Percentiles rank a stretch among this genome's conserved stretches.
Evolutionary conservation across 2,329 filamentous ascomycete species (phyloP).

Genomic region (Colletotrichum australisinense): DNA sequence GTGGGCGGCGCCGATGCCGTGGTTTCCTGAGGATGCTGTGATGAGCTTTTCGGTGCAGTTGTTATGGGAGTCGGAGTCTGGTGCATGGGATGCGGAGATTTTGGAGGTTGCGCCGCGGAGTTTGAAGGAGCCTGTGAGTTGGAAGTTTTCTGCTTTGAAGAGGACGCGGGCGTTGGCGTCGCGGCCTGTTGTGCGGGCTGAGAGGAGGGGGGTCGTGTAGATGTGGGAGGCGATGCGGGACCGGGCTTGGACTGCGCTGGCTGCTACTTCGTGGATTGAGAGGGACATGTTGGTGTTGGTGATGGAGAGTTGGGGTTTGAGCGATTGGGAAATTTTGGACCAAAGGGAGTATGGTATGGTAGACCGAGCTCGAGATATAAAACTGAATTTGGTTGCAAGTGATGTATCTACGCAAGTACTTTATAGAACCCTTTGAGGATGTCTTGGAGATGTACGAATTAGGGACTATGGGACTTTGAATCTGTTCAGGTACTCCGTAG

Average conservation of each 20-base stretch:
- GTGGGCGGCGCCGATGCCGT: slow-evolving; percentile 38
- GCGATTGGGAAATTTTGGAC: background rate
- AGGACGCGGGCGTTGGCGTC: slow-evolving; percentile 23
- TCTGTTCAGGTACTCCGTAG: too few relatives aligned
- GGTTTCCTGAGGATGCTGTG: slow-evolving; percentile 40
- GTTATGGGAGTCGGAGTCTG: background rate
- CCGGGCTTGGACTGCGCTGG: slow-evolving; percentile 34
- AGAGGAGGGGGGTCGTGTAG: slow-evolving; percentile 39
- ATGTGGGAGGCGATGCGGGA: slow-evolving; percentile 37
- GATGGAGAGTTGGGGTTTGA: background rate
- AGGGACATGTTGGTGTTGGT: background rate
- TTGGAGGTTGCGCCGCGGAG: slow-evolving; percentile 42
- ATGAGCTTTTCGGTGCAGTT: slow-evolving; percentile 27
- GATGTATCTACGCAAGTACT: background rate
- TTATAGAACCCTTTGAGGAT: background rate
- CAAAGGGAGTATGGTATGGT: too few relatives aligned
- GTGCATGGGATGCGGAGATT: slow-evolving; percentile 30
- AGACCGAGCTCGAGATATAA: background rate
- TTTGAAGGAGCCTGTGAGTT: slow-evolving; percentile 42
- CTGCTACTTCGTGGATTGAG: slow-evolving; percentile 25
- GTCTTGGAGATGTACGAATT: background rate
- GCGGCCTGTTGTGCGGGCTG: slow-evolving; percentile 22
- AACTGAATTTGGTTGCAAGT: accelerated
- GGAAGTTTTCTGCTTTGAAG: slow-evolving; percentile 43
- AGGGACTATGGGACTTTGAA: too few relatives aligned